Evolutionary conservation across 805 yeast genomes (phyloP), one percentile per base, ranked within the genome.

Genomic region (Nakazawaea ambrosiae): DNA sequence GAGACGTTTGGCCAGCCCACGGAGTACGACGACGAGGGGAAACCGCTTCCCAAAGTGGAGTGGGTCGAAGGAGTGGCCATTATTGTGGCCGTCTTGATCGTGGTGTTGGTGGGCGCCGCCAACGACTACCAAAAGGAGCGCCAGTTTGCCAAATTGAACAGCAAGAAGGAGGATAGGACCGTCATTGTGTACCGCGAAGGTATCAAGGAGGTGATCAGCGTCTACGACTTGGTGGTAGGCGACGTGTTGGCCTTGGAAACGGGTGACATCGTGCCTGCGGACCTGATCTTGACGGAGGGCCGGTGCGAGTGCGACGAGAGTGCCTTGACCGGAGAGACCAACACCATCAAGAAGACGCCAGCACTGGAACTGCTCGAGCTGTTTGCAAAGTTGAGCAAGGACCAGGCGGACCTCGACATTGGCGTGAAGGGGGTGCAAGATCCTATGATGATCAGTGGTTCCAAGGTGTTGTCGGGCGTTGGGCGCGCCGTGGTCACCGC

Each of bases 11-110:
- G 94, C 29, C 84, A 83, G 46, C 88, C 81, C 0, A 68, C 85
- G 0, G 77, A 75, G 52, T 73, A 73, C 49, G 96, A 90, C 56
- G 77, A 73, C 5, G 85, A 86, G 45, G 95, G 96, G 20, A 68
- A 75, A 17, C 66, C 75, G 16, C 57, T 78, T 39, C 96, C 97
- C 14, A 75, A 78, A 50, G 94, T 92, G 23, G 96, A 90, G 51
- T 92, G 97, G 97, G 96, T 94, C 33, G 99, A 92, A 65, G 99
- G 99, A 49, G 95, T 89, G 27, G 99, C 98, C 28, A 92, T 92
- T 54, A 74, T 92, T 48, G 82, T 82, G 4, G 99, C 99, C 16
- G 84, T 92, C 18, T 51, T 76, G 4, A 90, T 92, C 42, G 97
- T 92, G 24, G 96, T 90, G 4, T 46, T 86, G 2, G 98, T 94